These are phyloP conservation scores for Aureobasidium namibiae DNA, from an alignment of 2,329 filamentous ascomycete genomes.

Conservation along the genomic window DNA sequence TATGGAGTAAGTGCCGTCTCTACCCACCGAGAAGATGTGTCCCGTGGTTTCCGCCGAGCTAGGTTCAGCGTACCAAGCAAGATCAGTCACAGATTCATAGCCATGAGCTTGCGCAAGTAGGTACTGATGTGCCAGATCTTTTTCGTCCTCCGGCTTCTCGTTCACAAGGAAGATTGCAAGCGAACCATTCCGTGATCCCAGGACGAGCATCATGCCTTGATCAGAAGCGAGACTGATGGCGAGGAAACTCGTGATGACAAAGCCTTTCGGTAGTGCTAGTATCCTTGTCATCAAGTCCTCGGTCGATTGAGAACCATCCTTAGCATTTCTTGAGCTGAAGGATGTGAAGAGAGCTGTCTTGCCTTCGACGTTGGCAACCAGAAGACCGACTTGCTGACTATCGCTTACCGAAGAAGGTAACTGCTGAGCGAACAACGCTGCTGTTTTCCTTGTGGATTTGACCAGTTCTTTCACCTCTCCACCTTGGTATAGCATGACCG, in stretches of 20 bases:
- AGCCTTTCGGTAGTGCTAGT: constrained; percentile 31
- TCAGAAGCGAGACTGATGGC: not conserved
- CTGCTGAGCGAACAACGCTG: constrained; percentile 29
- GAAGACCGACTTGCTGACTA: constrained; percentile 21
- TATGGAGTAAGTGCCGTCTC: constrained; percentile 69
- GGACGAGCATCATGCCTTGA: constrained; percentile 19
- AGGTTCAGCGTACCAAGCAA: constrained; percentile 32
- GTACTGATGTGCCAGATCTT: not conserved
- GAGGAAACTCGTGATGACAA: constrained; percentile 44
- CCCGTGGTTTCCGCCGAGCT: constrained; percentile 17
- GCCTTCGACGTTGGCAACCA: constrained; percentile 31
- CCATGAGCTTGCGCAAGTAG: constrained; percentile 33
- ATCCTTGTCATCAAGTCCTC: not conserved
- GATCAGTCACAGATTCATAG: constrained; percentile 60
- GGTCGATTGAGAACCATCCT: not conserved
- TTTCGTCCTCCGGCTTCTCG: not conserved
- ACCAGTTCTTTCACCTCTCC: constrained; percentile 22
- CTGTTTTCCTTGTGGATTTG: constrained; percentile 30
- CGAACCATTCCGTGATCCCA: constrained; percentile 50
- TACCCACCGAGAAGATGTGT: constrained; percentile 62
- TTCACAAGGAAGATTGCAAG: constrained; percentile 33
- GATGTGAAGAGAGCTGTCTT: constrained; percentile 19
- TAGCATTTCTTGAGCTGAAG: not conserved
- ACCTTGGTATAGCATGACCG: constrained; percentile 30
- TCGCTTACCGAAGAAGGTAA: not conserved